These are phyloP conservation scores for Tuber aestivum DNA, from an alignment of 495 filamentous ascomycete genomes.

Conservation along the genomic window DNA sequence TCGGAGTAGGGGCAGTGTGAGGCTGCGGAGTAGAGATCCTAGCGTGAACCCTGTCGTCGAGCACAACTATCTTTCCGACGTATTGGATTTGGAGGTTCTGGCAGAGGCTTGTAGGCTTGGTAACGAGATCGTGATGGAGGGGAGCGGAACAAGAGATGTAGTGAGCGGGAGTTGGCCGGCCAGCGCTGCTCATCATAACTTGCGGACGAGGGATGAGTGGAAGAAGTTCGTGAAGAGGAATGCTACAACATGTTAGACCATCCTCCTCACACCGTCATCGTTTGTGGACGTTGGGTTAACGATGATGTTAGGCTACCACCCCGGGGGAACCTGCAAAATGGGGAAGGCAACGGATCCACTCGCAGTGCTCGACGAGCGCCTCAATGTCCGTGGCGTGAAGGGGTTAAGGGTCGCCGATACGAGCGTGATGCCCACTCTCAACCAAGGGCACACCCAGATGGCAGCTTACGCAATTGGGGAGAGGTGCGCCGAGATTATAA, in stretches of 20 bases:
- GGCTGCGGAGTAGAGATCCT: slow-evolving; percentile 44
- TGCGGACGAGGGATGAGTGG: slow-evolving; percentile 51
- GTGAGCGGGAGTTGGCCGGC: slow-evolving; percentile 54
- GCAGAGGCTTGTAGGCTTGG: slow-evolving; percentile 50
- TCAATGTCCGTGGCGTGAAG: slow-evolving; percentile 51
- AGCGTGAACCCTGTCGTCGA: slow-evolving; percentile 49
- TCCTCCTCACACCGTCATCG: not conserved
- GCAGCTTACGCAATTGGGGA: slow-evolving; percentile 57
- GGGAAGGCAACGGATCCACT: slow-evolving; percentile 47
- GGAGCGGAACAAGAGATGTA: slow-evolving; percentile 52
- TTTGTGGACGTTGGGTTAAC: not conserved
- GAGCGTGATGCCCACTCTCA: slow-evolving; percentile 53
- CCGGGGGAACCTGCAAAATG: slow-evolving; percentile 53
- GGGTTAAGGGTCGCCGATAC: slow-evolving; percentile 55
- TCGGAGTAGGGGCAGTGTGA: slow-evolving; percentile 45
- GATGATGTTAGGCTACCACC: slow-evolving; percentile 48
- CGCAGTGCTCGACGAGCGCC: slow-evolving; percentile 54
- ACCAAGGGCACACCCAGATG: slow-evolving; percentile 56
- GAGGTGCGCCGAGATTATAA: slow-evolving; percentile 50
- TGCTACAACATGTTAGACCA: slow-evolving; percentile 46
- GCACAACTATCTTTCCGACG: slow-evolving; percentile 50
- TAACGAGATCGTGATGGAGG: slow-evolving; percentile 53
- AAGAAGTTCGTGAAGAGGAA: slow-evolving; percentile 48
- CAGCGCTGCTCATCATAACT: slow-evolving; percentile 47
- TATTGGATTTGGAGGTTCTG: slow-evolving; percentile 49